A percentile compares a stretch with the other conserved stretches of the same genome.
phyloP scores from a whole-genome alignment of 208 protist genomes.

The Acanthamoeba sp. region DNA sequence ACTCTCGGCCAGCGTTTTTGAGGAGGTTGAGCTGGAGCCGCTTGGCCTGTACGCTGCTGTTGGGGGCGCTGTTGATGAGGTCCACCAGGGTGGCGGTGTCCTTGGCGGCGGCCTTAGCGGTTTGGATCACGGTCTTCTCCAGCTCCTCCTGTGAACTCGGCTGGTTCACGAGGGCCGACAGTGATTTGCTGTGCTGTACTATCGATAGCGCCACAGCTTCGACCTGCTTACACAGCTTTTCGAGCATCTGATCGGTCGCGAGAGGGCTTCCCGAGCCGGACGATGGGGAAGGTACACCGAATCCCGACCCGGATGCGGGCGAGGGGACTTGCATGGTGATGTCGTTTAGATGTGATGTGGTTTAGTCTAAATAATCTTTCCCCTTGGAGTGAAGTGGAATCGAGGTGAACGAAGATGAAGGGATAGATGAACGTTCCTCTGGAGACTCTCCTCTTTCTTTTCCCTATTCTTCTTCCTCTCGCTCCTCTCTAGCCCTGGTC shows the following conservation, averaged over 20 bases:
- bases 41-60: constrained; percentile 43
- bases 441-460: not conserved
- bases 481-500: not conserved
- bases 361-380: too few relatives aligned
- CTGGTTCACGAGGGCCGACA: constrained; percentile 43
- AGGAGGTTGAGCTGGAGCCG: constrained; percentile 69
- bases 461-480: not conserved
- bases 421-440: too few relatives aligned
- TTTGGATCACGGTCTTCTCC: constrained; percentile 71
- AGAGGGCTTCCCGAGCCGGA: not conserved
- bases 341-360: too few relatives aligned
- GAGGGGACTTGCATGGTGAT: not conserved
- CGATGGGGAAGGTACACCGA: not conserved
- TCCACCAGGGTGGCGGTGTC: constrained; percentile 72
- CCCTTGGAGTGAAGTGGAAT: too few relatives aligned
- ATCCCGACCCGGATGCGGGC: not conserved
- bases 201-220: constrained; percentile 27
- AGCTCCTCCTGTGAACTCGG: constrained; percentile 63
- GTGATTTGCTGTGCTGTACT: constrained; percentile 25
- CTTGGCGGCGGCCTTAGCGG: constrained; percentile 62
- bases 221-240: constrained; percentile 11
- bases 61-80: constrained; percentile 68
- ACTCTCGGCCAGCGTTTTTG: constrained; percentile 61
- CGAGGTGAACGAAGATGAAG: too few relatives aligned
- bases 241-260: constrained; percentile 12